These are phyloP conservation scores for Arabis hirsuta DNA, from an alignment of 345 rosid species.

Conservation along the genomic window DNA sequence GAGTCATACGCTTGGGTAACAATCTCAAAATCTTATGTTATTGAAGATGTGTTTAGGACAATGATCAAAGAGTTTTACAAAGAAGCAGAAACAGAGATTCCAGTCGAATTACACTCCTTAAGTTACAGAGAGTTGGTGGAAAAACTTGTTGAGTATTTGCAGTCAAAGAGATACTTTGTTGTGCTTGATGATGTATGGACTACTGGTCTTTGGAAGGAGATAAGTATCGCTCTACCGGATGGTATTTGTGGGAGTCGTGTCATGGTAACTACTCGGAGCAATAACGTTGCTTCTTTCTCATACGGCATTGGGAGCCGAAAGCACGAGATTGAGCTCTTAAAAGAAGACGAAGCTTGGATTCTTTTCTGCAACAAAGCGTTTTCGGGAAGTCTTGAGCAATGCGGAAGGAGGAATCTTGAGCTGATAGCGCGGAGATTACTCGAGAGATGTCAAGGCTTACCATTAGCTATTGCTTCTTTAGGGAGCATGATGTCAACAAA, in stretches of 20 bases:
- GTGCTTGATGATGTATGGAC: slow-evolving; percentile 50
- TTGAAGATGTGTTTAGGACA: slow-evolving; percentile 47
- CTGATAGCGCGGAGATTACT: slow-evolving; percentile 36
- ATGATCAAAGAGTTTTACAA: slow-evolving; percentile 46
- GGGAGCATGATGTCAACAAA: slow-evolving; percentile 49
- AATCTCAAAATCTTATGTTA: slow-evolving; percentile 45
- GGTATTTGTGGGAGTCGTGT: slow-evolving; percentile 43
- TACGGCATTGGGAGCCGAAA: slow-evolving; percentile 35
- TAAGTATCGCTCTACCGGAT: slow-evolving; percentile 44
- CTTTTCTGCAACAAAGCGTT: slow-evolving; percentile 51
- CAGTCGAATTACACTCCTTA: slow-evolving; percentile 34
- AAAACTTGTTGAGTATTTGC: slow-evolving; percentile 41
- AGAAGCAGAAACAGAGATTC: slow-evolving; percentile 36
- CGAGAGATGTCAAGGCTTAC: slow-evolving; percentile 46
- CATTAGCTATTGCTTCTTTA: slow-evolving; percentile 51
- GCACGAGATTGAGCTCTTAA: slow-evolving; percentile 39
- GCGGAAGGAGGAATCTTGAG: slow-evolving; percentile 29
- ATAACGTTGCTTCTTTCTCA: slow-evolving; percentile 36
- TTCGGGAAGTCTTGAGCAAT: slow-evolving; percentile 26
- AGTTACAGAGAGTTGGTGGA: slow-evolving; percentile 44
- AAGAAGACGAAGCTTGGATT: slow-evolving; percentile 41
- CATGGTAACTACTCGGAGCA: slow-evolving; percentile 43
- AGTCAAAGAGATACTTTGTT: slow-evolving; percentile 44
- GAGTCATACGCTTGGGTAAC: slow-evolving; percentile 50
- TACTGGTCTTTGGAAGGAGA: slow-evolving; percentile 42